phyloP scores from a whole-genome alignment of 2,329 filamentous ascomycete species.

The Aspergillus tubingensis region DNA sequence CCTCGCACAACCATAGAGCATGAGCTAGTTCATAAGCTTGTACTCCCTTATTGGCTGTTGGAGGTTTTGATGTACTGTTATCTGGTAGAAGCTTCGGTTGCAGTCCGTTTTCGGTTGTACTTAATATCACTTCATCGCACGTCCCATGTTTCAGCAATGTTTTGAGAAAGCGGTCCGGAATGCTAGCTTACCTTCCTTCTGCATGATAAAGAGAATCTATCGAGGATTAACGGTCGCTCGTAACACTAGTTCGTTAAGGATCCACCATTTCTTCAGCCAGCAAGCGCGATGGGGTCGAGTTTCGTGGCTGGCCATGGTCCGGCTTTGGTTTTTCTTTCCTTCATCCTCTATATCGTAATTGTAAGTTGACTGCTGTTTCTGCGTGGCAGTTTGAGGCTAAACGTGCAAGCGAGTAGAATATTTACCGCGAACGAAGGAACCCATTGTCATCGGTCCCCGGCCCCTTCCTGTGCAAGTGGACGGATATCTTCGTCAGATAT shows the following conservation, averaged over 20 bases:
- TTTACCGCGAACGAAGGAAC: neutral
- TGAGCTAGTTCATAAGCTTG: too few species aligned
- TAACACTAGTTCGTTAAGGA: neutral
- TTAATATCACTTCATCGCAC: too few species aligned
- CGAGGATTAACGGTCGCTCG: too few species aligned
- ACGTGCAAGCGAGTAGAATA: neutral
- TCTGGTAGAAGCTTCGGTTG: too few species aligned
- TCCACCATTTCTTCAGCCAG: neutral
- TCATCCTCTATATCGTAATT: neutral
- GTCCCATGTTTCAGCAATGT: too few species aligned
- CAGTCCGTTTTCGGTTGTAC: too few species aligned
- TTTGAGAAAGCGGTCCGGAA: too few species aligned
- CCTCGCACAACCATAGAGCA: too few species aligned
- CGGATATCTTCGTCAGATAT: conserved; percentile 10
- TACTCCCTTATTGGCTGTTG: too few species aligned
- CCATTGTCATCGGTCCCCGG: conserved; percentile 12
- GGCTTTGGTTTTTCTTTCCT: neutral
- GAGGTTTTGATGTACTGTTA: too few species aligned
- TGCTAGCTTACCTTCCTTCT: too few species aligned
- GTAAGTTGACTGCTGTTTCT: neutral
- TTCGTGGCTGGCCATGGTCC: neutral
- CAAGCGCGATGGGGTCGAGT: neutral
- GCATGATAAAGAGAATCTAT: too few species aligned
- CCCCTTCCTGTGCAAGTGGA: conserved; percentile 15
- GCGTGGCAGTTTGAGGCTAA: neutral